Base-by-base conservation (phyloP, 2,329 filamentous ascomycete species). In the Alternaria brassicicola region DNA sequence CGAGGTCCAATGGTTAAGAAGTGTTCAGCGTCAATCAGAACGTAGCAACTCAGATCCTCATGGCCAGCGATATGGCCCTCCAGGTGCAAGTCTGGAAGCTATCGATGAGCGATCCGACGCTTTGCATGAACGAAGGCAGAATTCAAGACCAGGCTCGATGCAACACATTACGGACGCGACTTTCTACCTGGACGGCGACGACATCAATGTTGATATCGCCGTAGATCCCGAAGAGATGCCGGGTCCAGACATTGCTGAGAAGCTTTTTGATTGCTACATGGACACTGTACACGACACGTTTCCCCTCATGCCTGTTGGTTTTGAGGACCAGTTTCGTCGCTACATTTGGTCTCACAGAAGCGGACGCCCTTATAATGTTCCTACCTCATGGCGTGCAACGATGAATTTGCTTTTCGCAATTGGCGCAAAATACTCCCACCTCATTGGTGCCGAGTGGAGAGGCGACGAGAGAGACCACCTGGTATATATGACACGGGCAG, bases 351-450 rank as follows among this genome's bases (percentile, higher is more conserved):
- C 58, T 25, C 19, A 57, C 2, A 59, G 36, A 10, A 47, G 58
- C 5, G 33, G 59, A 36, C 38, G 35, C 25, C 55, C 61, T 2
- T 65, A 65, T 19, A 19, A 48, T 2, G 48, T 70, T 2, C 61
- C 55, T 1, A 26, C 38, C 10, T 62, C 55, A 46, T 80, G 77
- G 78, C 70, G 72, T 4, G 76, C 76, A 3, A 72, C 76, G 4
- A 47, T 80, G 56, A 80, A 81, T 45, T 43, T 80, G 12, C 64
- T 81, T 1, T 79, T 81, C 36, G 79, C 79, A 10, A 77, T 81
- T n/a, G 77, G 76, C 6, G 72, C 78, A 10, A 72, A 72, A 47
- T 75, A 77, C 57, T 75, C 75, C 6, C 70, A 77, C 52, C 66
- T 78, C 47, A 65, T 65, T 6, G 57, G 67, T 23, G 67, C 68